These are phyloP conservation scores for Penicillium daleae DNA, from an alignment of 495 filamentous ascomycete genomes.

Conservation along the genomic window DNA sequence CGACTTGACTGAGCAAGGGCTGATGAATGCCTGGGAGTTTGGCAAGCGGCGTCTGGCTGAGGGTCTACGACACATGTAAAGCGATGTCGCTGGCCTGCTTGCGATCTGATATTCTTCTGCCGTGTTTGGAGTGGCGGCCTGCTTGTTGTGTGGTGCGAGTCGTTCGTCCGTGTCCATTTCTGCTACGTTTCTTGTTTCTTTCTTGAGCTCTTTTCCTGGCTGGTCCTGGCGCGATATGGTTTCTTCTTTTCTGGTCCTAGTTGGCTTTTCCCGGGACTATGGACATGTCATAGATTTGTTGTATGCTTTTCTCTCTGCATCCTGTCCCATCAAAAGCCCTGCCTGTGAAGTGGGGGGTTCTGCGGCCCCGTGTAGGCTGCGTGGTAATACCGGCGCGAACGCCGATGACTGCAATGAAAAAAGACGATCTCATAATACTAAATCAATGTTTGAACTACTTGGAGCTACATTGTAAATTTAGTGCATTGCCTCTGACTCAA, in stretches of 20 bases:
- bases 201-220: conserved; percentile 43
- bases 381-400: conserved; percentile 24
- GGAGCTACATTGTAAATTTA: background rate
- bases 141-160: conserved; percentile 17
- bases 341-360: conserved; percentile 4
- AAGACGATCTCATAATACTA: conserved; percentile 1
- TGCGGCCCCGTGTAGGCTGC: conserved; percentile 11
- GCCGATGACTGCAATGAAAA: conserved; percentile 31
- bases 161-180: conserved; percentile 31
- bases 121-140: background rate
- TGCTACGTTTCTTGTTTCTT: conserved; percentile 19
- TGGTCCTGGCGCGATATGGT: conserved; percentile 49
- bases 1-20: conserved; percentile 92
- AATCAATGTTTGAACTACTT: background rate
- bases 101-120: background rate
- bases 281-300: conserved; percentile 36
- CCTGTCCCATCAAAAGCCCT: conserved; percentile 20
- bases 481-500: background rate
- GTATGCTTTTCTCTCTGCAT: conserved; percentile 23
- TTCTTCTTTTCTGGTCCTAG: conserved; percentile 23
- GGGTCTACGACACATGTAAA: conserved; percentile 76
- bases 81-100: background rate
- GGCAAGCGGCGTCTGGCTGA: conserved; percentile 91
- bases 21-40: conserved; percentile 94
- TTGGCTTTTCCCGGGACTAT: conserved; percentile 20